These are phyloP conservation scores for Erodium chrysanthum DNA, from an alignment of 441 rosid genomes.

Conservation along the genomic window DNA sequence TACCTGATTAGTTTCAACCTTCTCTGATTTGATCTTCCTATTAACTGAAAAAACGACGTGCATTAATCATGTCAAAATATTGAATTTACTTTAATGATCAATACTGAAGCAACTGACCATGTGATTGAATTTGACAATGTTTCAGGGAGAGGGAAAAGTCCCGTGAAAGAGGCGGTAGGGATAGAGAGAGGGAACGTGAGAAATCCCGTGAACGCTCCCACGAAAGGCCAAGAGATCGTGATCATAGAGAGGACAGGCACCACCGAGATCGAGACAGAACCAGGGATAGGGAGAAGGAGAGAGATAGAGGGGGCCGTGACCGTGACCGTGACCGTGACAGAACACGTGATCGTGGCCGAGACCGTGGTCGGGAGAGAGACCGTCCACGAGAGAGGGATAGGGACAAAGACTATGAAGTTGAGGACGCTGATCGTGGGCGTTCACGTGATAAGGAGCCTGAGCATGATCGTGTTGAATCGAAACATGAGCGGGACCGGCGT, in stretches of 20 bases:
- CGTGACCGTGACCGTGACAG: slow-evolving; percentile 29
- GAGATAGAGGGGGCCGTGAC: slow-evolving; percentile 34
- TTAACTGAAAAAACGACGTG: not conserved
- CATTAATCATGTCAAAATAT: not conserved
- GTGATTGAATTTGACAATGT: slow-evolving; percentile 13
- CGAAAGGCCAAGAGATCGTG: slow-evolving; percentile 70
- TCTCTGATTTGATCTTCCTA: not conserved
- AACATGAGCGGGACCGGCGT: slow-evolving; percentile 47
- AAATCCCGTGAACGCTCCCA: slow-evolving; percentile 60
- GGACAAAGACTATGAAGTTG: slow-evolving; percentile 54
- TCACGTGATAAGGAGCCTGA: slow-evolving; percentile 60
- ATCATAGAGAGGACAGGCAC: slow-evolving; percentile 67
- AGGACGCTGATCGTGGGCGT: slow-evolving; percentile 43
- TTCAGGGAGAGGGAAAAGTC: slow-evolving; percentile 56
- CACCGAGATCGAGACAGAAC: slow-evolving; percentile 64
- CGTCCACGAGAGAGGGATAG: slow-evolving; percentile 38
- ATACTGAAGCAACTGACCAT: not conserved
- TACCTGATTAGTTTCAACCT: not conserved
- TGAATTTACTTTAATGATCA: not conserved
- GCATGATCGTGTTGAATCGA: slow-evolving; percentile 47
- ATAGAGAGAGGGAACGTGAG: slow-evolving; percentile 57
- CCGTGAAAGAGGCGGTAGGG: slow-evolving; percentile 59
- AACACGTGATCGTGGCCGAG: slow-evolving; percentile 22
- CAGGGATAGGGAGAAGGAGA: slow-evolving; percentile 49
- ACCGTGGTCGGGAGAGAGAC: slow-evolving; percentile 36